Evolutionary conservation across 345 rosid genomes (phyloP).

Genomic region (Trapa bicornis): DNA sequence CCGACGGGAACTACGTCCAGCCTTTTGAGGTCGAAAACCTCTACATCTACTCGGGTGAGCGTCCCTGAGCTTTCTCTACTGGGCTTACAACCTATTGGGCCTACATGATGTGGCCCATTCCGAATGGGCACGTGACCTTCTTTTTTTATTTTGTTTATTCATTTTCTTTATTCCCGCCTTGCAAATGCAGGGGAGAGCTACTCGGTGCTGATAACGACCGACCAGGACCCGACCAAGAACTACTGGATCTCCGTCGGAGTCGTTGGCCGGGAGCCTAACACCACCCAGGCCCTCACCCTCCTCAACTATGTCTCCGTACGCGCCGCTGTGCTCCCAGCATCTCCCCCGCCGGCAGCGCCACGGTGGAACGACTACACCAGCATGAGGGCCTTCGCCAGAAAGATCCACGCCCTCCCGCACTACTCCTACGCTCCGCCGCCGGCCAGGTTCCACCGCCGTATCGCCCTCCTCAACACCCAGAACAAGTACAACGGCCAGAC

Average conservation of each 20-base stretch:
- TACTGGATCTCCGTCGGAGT: conserved; percentile 61
- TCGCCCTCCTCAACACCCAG: conserved; percentile 70
- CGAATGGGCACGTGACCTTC: too few species aligned
- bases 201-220: conserved; percentile 53
- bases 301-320: conserved; percentile 38
- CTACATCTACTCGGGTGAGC: conserved; percentile 72
- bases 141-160: not conserved
- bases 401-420: conserved; percentile 22
- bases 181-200: conserved; percentile 41
- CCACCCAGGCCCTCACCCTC: conserved; percentile 49
- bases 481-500: conserved; percentile 38
- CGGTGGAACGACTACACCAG: conserved; percentile 50
- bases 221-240: conserved; percentile 37
- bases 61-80: conserved; percentile 19
- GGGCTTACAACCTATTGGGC: too few species aligned
- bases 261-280: conserved; percentile 43
- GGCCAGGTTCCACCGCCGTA: conserved; percentile 16
- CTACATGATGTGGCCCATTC: not conserved
- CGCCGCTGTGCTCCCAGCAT: conserved; percentile 27
- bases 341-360: conserved; percentile 55
- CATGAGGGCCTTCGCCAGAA: conserved; percentile 35
- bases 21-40: conserved; percentile 48
- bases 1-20: conserved; percentile 64
- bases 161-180: not conserved
- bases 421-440: conserved; percentile 36